Conservation (phyloP, 2,329 filamentous ascomycete species). For the Pseudopyricularia cyperi region DNA sequence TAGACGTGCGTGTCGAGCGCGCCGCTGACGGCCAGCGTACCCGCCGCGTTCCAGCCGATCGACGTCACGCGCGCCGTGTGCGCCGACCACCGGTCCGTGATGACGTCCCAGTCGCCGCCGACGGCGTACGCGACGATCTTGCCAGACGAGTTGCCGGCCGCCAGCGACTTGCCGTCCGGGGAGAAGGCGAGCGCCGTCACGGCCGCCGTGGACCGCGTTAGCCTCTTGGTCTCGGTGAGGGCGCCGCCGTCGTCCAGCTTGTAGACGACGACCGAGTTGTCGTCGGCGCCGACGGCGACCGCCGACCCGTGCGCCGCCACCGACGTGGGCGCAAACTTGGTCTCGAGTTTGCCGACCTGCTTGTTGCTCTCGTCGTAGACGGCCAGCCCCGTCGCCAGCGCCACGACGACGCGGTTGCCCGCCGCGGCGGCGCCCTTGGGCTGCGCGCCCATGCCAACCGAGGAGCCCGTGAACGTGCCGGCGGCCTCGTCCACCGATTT, state of each 20-base stretch:
- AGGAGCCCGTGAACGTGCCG: slow-evolving; percentile 60
- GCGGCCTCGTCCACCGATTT: slow-evolving; percentile 63
- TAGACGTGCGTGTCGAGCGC: slow-evolving; percentile 84
- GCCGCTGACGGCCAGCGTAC: slow-evolving; percentile 70
- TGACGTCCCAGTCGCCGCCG: slow-evolving; percentile 44
- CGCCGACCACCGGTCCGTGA: slow-evolving; percentile 60
- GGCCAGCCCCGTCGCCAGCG: slow-evolving; percentile 35
- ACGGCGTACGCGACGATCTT: slow-evolving; percentile 77
- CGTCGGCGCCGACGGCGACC: slow-evolving; percentile 63
- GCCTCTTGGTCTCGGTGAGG: slow-evolving; percentile 38
- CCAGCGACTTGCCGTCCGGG: slow-evolving; percentile 60
- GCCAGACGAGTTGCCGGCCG: slow-evolving; percentile 70
- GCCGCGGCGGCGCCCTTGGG: slow-evolving; percentile 61
- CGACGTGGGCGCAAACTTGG: slow-evolving; percentile 51
- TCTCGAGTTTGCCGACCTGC: slow-evolving; percentile 43
- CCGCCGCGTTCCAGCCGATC: slow-evolving; percentile 64
- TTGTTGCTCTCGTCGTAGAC: slow-evolving; percentile 42
- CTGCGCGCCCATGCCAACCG: slow-evolving; percentile 59
- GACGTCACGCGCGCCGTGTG: slow-evolving; percentile 45
- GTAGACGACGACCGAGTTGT: slow-evolving; percentile 67
- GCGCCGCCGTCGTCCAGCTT: slow-evolving; percentile 38
- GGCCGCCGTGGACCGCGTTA: slow-evolving; percentile 56
- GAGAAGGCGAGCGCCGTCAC: slow-evolving; percentile 81
- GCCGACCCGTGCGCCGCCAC: slow-evolving; percentile 55
- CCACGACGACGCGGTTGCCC: slow-evolving; percentile 40